phyloP scores from a whole-genome alignment of 2,329 filamentous ascomycete genomes.

The Trichophyton verrucosum region DNA sequence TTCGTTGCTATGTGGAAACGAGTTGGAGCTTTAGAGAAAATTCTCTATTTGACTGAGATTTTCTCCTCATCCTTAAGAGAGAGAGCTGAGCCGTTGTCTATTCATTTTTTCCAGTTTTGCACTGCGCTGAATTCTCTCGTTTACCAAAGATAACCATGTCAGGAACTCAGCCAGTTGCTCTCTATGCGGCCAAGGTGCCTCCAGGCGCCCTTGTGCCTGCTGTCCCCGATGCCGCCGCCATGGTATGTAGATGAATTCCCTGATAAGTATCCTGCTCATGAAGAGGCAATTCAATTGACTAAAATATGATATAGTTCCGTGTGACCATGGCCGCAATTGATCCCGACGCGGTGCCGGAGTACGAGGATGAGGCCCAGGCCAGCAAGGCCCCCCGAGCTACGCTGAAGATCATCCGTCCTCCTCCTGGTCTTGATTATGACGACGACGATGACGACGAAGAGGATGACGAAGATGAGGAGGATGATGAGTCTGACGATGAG shows the following conservation, averaged over 20 bases:
- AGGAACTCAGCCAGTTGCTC: conserved; percentile 51
- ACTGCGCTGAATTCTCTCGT: neutral
- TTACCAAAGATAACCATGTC: conserved; percentile 26
- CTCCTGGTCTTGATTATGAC: conserved; percentile 45
- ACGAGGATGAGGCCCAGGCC: conserved; percentile 49
- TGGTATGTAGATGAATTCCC: conserved; percentile 47
- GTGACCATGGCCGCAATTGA: conserved; percentile 98
- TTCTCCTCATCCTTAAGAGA: neutral
- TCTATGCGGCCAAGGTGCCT: conserved; percentile 88
- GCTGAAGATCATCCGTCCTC: conserved; percentile 75
- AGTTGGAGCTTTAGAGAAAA: neutral
- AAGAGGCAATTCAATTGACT: conserved; percentile 1
- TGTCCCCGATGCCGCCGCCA: conserved; percentile 64
- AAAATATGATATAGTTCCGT: conserved; percentile 54
- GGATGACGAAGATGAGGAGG: conserved; percentile 41
- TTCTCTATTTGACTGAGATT: conserved; percentile 2
- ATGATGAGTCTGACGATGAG: conserved; percentile 55
- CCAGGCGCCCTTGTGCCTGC: conserved; percentile 73
- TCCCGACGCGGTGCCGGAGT: conserved; percentile 62
- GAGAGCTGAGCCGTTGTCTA: neutral
- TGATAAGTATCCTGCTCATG: conserved; percentile 19
- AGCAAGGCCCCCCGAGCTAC: conserved; percentile 63
- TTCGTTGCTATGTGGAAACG: neutral
- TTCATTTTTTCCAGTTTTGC: neutral
- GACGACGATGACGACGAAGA: conserved; percentile 46